Base-by-base conservation (phyloP, 2,329 filamentous ascomycete species). In the Colletotrichum lindemuthianum region DNA sequence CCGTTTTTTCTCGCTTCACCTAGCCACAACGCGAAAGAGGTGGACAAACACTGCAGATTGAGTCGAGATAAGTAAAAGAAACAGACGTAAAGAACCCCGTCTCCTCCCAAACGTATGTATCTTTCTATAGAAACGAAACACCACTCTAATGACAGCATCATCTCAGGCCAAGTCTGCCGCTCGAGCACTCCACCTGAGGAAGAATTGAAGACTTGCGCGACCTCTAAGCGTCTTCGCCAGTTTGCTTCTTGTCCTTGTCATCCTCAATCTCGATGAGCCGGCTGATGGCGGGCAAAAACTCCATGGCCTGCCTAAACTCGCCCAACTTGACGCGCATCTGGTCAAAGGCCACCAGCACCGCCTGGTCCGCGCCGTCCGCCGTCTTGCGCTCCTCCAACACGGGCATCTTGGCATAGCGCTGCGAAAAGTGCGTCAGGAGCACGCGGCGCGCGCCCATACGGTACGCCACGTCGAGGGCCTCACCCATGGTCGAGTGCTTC, bases 341-440 rank as follows among this genome's bases (percentile, higher is more conserved):
- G 72, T 96, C 92, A 75, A 93, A 93, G 2, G 90, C 92, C 60
- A 93, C 84, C 63, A 92, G 82, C 13, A 92, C 86, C 43, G 88
- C 87, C 80, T 89, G 85, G 65, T 87, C 82, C 16, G 77, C 78
- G 41, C 73, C 71, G 6, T 76, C 73, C 64, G 77, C 76, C 58
- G 70, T 65, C 67, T 68, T 60, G 48, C 40, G 70, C 37, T 72
- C 70, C 56, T 86, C 81, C 4, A 87, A 76, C 3, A 83, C 79
- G 2, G 86, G 88, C 39, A 88, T 82, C 77, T 95, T 95, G 71
- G 92, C 90, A 76, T 99, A 99, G 8, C 96, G 86, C 80, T 99
- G 96, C 59, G 90, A 94, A 78, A 99, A 99, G 76, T 99, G 96
- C 8, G 96, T 99, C 52, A 99, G 83, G 59, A 99, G 79, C 13